Evolutionary conservation across 768 basidiomycete genomes (phyloP).

Genomic region (Mycena capillaripes): DNA sequence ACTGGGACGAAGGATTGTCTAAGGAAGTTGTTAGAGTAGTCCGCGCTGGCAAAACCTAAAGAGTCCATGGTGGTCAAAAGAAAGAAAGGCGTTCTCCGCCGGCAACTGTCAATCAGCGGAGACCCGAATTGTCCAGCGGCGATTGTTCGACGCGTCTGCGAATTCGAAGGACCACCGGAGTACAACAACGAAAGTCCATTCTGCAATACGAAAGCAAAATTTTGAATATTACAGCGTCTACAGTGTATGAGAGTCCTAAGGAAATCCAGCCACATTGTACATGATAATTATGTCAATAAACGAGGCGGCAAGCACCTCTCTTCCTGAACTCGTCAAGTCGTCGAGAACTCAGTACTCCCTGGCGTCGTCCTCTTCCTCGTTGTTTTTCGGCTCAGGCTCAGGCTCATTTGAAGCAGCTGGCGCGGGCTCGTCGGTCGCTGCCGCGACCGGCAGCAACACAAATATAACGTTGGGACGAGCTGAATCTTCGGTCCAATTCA

Average conservation of each 20-base stretch:
- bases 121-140: too few species aligned
- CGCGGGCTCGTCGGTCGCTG: constrained; percentile 4
- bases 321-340: neutral
- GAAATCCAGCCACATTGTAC: constrained; percentile 4
- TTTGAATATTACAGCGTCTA: neutral
- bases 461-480: constrained; percentile 28
- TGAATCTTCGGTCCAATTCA: constrained; percentile 29
- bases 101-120: too few species aligned
- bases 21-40: neutral
- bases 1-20: neutral
- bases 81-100: too few species aligned
- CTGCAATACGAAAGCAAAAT: neutral
- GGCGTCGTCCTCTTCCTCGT: constrained; percentile 25
- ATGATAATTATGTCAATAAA: neutral
- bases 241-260: neutral
- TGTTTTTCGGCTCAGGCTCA: constrained; percentile 5
- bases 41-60: too few species aligned
- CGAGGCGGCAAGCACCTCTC: neutral
- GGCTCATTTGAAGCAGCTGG: neutral
- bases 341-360: constrained; percentile 20
- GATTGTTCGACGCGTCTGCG: too few species aligned
- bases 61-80: too few species aligned
- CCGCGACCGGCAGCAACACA: constrained; percentile 25
- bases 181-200: constrained; percentile 3
- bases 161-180: too few species aligned